Conservation (phyloP, 768 basidiomycete species). For the Trametes cingulata region DNA sequence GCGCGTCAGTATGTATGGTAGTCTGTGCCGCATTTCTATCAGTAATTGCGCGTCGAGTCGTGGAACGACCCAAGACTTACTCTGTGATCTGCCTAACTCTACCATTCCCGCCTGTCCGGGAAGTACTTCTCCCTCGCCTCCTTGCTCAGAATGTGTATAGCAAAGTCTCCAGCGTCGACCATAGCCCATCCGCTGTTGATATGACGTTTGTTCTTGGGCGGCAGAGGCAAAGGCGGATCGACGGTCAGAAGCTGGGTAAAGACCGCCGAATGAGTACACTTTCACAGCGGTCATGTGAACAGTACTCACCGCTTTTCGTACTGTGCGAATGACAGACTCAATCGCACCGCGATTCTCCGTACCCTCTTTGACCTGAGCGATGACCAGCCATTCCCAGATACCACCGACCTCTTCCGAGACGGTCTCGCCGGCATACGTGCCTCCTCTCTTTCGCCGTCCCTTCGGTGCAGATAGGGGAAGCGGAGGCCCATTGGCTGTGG, state of each 20-base stretch:
- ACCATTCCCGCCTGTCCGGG: constrained; percentile 29
- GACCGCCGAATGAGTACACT: too few relatives aligned
- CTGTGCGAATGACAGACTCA: constrained; percentile 67
- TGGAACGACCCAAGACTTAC: background rate
- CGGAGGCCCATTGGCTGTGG: constrained; percentile 56
- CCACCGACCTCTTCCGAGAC: constrained; percentile 48
- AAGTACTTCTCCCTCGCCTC: constrained; percentile 73
- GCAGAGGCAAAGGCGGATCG: constrained; percentile 59
- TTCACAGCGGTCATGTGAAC: too few relatives aligned
- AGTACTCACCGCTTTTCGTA: constrained; percentile 64
- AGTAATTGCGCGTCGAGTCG: too few relatives aligned
- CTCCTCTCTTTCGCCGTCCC: constrained; percentile 64
- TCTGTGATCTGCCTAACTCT: too few relatives aligned
- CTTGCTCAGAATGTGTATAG: constrained; percentile 72
- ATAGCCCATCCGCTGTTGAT: constrained; percentile 78
- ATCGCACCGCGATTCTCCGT: constrained; percentile 79
- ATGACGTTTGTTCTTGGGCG: constrained; percentile 61
- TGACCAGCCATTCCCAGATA: constrained; percentile 77
- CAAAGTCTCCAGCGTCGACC: constrained; percentile 81
- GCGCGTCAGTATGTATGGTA: too few relatives aligned
- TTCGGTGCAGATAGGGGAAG: constrained; percentile 58
- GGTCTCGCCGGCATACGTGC: constrained; percentile 68
- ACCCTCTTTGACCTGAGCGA: constrained; percentile 86
- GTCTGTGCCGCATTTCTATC: too few relatives aligned
- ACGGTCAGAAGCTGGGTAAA: constrained; percentile 52